Evolutionary conservation across 1,284 basidiomycete genomes (phyloP).

Genomic region (Ustilago crameri): DNA sequence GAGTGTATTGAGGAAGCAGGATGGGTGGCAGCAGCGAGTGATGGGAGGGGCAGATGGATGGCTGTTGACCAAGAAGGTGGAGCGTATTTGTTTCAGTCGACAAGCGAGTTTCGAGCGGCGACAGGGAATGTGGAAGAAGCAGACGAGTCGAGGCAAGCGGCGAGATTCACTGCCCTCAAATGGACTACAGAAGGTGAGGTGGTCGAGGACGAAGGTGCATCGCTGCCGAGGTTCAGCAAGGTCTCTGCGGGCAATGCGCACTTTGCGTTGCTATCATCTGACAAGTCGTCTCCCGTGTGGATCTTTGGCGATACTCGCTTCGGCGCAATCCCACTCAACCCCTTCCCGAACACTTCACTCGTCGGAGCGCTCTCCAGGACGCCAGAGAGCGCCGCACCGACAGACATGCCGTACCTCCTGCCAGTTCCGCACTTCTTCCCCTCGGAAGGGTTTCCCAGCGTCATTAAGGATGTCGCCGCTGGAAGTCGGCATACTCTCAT

Average conservation of each 20-base stretch:
- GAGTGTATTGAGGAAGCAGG: slow-evolving; percentile 1
- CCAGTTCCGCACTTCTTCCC: slow-evolving; percentile 18
- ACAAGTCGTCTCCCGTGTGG: slow-evolving; percentile 10
- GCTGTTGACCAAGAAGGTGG: slow-evolving; percentile 6
- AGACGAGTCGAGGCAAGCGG: not conserved
- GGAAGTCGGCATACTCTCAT: slow-evolving; percentile 27
- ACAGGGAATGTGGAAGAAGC: not conserved
- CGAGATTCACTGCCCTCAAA: not conserved
- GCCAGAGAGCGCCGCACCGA: not conserved
- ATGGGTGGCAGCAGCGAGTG: slow-evolving; percentile 20
- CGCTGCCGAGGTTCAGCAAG: slow-evolving; percentile 15
- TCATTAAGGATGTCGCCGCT: not conserved
- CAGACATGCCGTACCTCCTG: slow-evolving; percentile 15
- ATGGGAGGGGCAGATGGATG: slow-evolving; percentile 26
- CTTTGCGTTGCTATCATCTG: slow-evolving; percentile 21
- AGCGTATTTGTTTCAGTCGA: slow-evolving; percentile 18
- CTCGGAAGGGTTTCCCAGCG: slow-evolving; percentile 1
- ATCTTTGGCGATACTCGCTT: slow-evolving; percentile 33
- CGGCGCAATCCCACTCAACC: slow-evolving; percentile 20
- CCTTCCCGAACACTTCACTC: not conserved
- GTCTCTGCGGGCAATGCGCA: slow-evolving; percentile 35
- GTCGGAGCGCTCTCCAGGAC: not conserved
- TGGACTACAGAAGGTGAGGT: not conserved
- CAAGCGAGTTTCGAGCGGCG: slow-evolving; percentile 1
- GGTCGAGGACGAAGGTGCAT: not conserved